phyloP scores from a whole-genome alignment of 148 eudicot species.

The Suaeda aralocaspica region DNA sequence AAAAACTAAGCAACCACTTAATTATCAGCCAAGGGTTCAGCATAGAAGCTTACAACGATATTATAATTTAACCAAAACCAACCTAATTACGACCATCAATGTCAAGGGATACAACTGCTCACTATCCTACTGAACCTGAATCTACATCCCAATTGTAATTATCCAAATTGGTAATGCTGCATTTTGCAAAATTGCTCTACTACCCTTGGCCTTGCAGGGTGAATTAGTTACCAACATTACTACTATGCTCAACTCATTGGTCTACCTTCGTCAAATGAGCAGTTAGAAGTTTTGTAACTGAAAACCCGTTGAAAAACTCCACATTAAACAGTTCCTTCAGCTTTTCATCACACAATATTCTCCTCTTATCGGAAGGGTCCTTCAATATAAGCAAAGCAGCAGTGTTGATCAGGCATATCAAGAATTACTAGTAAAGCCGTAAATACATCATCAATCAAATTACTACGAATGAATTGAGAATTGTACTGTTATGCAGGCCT shows the following conservation, averaged over 20 bases:
- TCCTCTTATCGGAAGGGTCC: conserved; percentile 49
- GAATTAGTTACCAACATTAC: conserved; percentile 15
- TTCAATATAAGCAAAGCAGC: conserved; percentile 18
- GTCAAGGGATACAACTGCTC: conserved; percentile 7
- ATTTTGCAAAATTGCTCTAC: conserved; percentile 31
- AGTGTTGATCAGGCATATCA: conserved; percentile 12
- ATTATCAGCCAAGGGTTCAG: background rate
- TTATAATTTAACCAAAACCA: conserved; percentile 11
- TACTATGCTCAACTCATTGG: conserved; percentile 11
- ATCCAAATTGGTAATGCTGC: conserved; percentile 8
- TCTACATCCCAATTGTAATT: background rate
- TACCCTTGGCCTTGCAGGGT: conserved; percentile 19
- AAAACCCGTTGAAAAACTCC: conserved; percentile 33
- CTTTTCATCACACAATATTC: conserved; percentile 39
- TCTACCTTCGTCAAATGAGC: conserved; percentile 37
- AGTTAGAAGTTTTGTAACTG: conserved; percentile 33
- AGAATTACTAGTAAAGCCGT: background rate
- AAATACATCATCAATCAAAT: background rate
- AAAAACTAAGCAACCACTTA: too few relatives aligned
- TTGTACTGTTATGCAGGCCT: background rate
- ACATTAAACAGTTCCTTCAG: conserved; percentile 35
- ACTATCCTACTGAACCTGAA: conserved; percentile 7
- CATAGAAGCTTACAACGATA: background rate
- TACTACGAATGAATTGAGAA: background rate
- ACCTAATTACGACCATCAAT: conserved; percentile 27